Evolutionary conservation across 495 filamentous ascomycete species (phyloP).

Genomic region (Xylaria venustula): DNA sequence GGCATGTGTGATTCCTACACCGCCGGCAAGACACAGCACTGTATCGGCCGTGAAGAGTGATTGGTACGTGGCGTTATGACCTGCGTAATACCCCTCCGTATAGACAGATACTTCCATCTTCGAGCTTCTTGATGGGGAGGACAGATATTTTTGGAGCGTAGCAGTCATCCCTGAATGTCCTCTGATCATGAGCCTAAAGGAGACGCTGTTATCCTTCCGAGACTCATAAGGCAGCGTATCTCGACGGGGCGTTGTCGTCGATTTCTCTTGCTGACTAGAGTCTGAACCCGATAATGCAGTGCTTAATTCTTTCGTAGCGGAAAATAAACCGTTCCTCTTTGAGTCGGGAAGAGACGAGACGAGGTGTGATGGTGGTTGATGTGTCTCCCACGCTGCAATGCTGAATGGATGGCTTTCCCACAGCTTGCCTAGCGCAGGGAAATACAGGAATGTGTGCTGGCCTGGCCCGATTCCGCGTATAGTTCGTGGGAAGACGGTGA

Average conservation of each 20-base stretch:
- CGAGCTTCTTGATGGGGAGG: background rate
- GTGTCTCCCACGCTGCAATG: constrained; percentile 7
- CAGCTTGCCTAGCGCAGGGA: constrained; percentile 8
- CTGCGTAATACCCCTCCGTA: constrained; percentile 3
- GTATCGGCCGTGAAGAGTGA: background rate
- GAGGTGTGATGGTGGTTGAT: background rate
- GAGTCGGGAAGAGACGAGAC: background rate
- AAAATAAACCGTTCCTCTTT: background rate
- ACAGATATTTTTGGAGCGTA: background rate
- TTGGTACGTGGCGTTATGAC: background rate
- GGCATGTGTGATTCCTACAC: constrained; percentile 2
- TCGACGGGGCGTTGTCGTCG: background rate
- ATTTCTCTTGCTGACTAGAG: background rate
- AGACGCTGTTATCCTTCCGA: background rate
- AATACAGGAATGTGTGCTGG: constrained; percentile 9
- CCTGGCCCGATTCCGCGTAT: constrained; percentile 2
- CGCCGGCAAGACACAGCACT: background rate
- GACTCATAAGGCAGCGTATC: background rate
- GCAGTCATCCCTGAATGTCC: constrained; percentile 2
- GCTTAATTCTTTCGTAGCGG: background rate
- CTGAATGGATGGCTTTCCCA: constrained; percentile 14
- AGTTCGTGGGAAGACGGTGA: background rate
- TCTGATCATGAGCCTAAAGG: background rate
- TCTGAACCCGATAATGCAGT: background rate
- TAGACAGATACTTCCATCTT: background rate